A percentile compares a stretch with the other conserved stretches of the same genome.
phyloP scores from a whole-genome alignment of 805 yeast genomes.

The Cyberlindnera lachancei region DNA sequence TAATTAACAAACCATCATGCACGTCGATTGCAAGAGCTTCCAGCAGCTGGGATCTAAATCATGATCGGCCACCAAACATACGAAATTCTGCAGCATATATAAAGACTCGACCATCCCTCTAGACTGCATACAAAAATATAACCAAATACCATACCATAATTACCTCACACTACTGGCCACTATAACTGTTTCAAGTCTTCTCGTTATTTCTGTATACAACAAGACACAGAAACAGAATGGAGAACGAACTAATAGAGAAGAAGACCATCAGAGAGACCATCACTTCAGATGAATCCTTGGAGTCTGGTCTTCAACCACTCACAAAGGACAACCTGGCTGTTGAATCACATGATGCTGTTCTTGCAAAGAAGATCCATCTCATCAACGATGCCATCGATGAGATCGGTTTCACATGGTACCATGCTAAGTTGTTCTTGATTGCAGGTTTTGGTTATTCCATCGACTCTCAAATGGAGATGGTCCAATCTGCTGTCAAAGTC shows the following conservation, averaged over 20 bases:
- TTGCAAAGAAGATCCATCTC: slow-evolving; percentile 31
- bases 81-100: too few relatives aligned
- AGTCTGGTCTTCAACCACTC: neutral
- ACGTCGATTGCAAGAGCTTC: too few relatives aligned
- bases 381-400: slow-evolving; percentile 51
- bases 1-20: too few relatives aligned
- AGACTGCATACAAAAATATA: neutral
- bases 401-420: slow-evolving; percentile 52
- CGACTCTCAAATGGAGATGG: slow-evolving; percentile 42
- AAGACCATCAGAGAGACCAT: neutral
- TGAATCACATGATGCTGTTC: slow-evolving; percentile 25
- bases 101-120: neutral
- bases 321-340: slow-evolving; percentile 9
- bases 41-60: too few relatives aligned
- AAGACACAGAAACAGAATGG: neutral
- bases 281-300: neutral
- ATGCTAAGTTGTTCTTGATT: slow-evolving; percentile 34
- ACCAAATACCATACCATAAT: too few relatives aligned
- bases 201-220: neutral
- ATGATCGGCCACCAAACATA: too few relatives aligned
- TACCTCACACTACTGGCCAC: too few relatives aligned
- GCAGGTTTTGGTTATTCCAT: slow-evolving; percentile 49
- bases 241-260: neutral
- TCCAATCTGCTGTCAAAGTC: slow-evolving; percentile 37
- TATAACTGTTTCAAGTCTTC: neutral